A percentile compares a stretch with the other conserved stretches of the same genome.
Conservation (phyloP, 2,329 filamentous ascomycete species). For the Coniella vitis region DNA sequence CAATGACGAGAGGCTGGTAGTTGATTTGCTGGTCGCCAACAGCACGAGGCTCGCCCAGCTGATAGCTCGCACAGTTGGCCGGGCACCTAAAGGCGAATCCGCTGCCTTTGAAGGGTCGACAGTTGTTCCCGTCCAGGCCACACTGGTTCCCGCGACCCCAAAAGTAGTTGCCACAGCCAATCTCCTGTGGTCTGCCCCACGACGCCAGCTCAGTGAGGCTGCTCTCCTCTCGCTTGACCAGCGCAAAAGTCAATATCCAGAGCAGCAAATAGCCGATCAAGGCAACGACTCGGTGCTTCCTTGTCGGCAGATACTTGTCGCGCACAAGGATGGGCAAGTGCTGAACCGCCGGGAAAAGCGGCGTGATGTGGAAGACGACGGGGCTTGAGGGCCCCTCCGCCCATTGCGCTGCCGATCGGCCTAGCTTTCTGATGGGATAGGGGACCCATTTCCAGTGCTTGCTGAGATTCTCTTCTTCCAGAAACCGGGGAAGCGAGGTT, state of each 20-base stretch:
- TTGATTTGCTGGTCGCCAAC: conserved; percentile 63
- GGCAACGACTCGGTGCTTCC: conserved; percentile 51
- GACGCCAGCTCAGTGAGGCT: conserved; percentile 54
- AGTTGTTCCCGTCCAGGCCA: conserved; percentile 66
- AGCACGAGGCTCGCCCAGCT: conserved; percentile 64
- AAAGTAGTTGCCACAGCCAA: conserved; percentile 62
- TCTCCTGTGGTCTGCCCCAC: conserved; percentile 58
- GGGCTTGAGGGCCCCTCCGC: conserved; percentile 49
- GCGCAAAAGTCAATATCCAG: conserved; percentile 64
- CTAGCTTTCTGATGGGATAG: conserved; percentile 43
- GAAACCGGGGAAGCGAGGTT: conserved; percentile 51
- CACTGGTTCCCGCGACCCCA: conserved; percentile 67
- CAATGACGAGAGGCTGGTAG: conserved; percentile 60
- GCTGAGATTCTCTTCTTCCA: conserved; percentile 46
- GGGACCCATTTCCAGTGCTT: conserved; percentile 54
- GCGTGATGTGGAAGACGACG: conserved; percentile 44
- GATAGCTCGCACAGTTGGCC: conserved; percentile 60
- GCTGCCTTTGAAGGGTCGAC: conserved; percentile 65
- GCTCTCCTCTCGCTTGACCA: conserved; percentile 60
- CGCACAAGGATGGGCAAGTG: conserved; percentile 58
- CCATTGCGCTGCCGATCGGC: conserved; percentile 41
- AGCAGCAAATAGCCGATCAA: conserved; percentile 53
- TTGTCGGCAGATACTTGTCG: conserved; percentile 54
- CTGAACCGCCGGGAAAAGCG: conserved; percentile 60
- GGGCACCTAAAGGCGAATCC: conserved; percentile 70